Percentiles rank a stretch among this genome's conserved stretches.
phyloP scores from a whole-genome alignment of 345 rosid species.

The Alliaria petiolata region DNA sequence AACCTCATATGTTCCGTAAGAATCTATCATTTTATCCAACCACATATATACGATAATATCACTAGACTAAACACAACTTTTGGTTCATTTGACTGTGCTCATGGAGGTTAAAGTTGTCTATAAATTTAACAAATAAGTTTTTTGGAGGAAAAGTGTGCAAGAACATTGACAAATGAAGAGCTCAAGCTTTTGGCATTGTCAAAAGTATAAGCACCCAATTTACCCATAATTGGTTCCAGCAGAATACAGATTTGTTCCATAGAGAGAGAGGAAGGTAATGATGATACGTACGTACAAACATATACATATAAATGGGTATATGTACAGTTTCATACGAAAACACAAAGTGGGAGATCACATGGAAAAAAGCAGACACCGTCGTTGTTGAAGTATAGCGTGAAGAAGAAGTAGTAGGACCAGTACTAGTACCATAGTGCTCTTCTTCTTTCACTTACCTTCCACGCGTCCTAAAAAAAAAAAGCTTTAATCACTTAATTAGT shows the following conservation, averaged over 20 bases:
- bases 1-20: not conserved
- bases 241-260: constrained; percentile 20
- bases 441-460: constrained; percentile 18
- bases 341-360: constrained; percentile 28
- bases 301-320: constrained; percentile 9
- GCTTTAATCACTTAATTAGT: not conserved
- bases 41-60: not conserved
- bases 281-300: constrained; percentile 18
- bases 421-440: constrained; percentile 27
- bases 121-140: not conserved
- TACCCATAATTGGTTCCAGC: constrained; percentile 27
- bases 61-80: not conserved
- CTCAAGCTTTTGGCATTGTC: constrained; percentile 6
- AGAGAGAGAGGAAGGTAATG: constrained; percentile 22
- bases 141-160: not conserved
- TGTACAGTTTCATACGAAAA: constrained; percentile 21
- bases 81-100: not conserved
- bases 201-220: constrained; percentile 28
- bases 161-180: constrained; percentile 24
- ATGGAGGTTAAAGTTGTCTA: not conserved
- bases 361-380: constrained; percentile 25
- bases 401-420: constrained; percentile 32
- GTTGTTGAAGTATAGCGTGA: constrained; percentile 29
- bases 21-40: not conserved
- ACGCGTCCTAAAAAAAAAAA: constrained; percentile 18